phyloP scores from a whole-genome alignment of 306 rosid genomes.

The Boehmeria nivea region DNA sequence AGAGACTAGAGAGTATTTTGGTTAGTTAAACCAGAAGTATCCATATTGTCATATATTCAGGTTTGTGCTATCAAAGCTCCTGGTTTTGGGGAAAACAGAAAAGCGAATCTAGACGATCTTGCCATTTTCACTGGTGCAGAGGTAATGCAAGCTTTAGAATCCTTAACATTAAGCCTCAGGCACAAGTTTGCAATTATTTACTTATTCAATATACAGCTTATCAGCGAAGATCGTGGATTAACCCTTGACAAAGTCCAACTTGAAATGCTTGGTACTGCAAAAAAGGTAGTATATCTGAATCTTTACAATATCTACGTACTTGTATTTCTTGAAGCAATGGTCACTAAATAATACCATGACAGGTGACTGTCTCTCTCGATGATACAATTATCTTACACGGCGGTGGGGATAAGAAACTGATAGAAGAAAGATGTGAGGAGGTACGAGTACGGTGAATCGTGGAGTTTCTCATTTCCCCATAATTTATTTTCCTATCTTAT shows the following conservation, averaged over 20 bases:
- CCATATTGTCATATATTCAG: constrained; percentile 35
- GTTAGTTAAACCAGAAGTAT: constrained; percentile 11
- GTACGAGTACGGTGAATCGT: constrained; percentile 24
- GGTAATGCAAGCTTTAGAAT: constrained; percentile 53
- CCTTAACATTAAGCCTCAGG: not conserved
- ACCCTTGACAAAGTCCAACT: constrained; percentile 72
- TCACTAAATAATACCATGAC: constrained; percentile 29
- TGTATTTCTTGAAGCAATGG: constrained; percentile 1
- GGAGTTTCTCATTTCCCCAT: not conserved
- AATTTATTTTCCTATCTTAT: not conserved
- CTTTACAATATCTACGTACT: not conserved
- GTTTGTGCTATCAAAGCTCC: constrained; percentile 99
- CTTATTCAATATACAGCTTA: constrained; percentile 41
- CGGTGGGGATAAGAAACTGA: constrained; percentile 88
- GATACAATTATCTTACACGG: constrained; percentile 84
- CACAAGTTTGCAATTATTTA: not conserved
- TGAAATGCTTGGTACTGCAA: constrained; percentile 84
- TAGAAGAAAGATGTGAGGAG: constrained; percentile 91
- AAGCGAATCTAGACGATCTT: constrained; percentile 79
- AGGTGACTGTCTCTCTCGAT: constrained; percentile 81
- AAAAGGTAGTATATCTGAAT: constrained; percentile 40
- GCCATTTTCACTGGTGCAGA: constrained; percentile 86
- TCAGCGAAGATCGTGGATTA: constrained; percentile 70
- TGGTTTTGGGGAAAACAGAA: constrained; percentile 92
- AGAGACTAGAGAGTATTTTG: too few relatives aligned